These are phyloP conservation scores for Narthecium ossifragum DNA, from an alignment of 106 monocot species.

Conservation along the genomic window DNA sequence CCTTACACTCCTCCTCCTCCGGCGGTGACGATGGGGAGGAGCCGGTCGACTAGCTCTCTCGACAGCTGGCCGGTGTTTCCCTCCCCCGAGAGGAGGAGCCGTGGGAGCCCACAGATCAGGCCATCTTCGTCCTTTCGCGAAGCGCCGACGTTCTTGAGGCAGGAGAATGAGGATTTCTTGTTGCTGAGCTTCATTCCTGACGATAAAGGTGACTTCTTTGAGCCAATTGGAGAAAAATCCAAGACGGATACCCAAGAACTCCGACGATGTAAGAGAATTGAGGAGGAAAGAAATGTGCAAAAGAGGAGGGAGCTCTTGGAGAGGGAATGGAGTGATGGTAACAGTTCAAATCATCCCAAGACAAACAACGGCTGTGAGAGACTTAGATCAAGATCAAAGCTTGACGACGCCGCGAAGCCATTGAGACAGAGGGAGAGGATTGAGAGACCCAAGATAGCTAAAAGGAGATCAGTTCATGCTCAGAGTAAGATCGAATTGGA, in stretches of 20 bases:
- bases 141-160: slow-evolving; percentile 9
- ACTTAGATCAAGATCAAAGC: background rate
- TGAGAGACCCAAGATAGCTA: background rate
- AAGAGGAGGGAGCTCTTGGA: background rate
- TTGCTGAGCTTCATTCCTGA: slow-evolving; percentile 16
- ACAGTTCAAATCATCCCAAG: background rate
- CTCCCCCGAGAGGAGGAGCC: background rate
- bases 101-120: background rate
- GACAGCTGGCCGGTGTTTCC: slow-evolving; percentile 5
- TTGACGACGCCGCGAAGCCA: background rate
- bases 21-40: slow-evolving; percentile 12
- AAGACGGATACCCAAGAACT: background rate
- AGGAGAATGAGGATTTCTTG: slow-evolving; percentile 28
- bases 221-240: background rate
- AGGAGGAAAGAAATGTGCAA: background rate
- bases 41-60: slow-evolving; percentile 13
- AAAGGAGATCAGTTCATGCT: background rate
- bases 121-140: slow-evolving; percentile 15
- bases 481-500: background rate
- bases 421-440: background rate
- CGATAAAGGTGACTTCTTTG: background rate
- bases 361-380: background rate
- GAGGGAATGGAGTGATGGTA: background rate
- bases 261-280: no score
- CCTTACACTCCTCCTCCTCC: background rate